Base-by-base conservation (phyloP, 2,329 filamentous ascomycete genomes). In the Lachnum nothofagi region DNA sequence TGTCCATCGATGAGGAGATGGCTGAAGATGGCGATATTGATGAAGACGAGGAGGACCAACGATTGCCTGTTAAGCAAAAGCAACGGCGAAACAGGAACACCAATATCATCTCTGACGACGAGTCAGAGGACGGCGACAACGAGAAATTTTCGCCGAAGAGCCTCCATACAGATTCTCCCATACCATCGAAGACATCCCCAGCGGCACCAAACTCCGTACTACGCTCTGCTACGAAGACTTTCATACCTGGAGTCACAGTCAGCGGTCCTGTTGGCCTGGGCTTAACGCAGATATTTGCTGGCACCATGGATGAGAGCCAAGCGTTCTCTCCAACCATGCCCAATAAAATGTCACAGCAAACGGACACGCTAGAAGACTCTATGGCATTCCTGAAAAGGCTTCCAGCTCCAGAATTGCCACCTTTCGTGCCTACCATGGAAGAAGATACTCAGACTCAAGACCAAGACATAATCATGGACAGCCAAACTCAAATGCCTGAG, bases 281-380 rank as follows among this genome's bases (percentile, higher is more conserved):
- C 8, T 75, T 95, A 38, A 94, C 89, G 0, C 91, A 95, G 61
- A 91, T 93, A 54, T 96, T 95, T 64, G 87, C 86, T 4, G 88
- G 88, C 10, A 95, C 90, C 1, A 86, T 96, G 81, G 89, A 87
- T 41, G 82, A 79, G 31, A 72, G 74, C 51, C 69, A 76, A 42
- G 55, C 57, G 14, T 40, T 43, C 7, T 46, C 52, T 6, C 42
- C 49, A 22, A 51, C 48, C 6, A 38, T 48, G 10, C 39, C 44
- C 4, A 46, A 45, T 19, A 14, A 43, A 33, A 42, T 67, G 14
- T 64, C 58, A 14, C 63, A 52, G 29, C 37, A 49, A 23, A 58
- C 42, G 48, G 56, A 37, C 53, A 65, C 37, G 5, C 49, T 51
- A 2, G 25, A 57, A 23, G 74, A 78, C 53, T 78, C 76, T 8